Evolutionary conservation across 2,329 filamentous ascomycete species (phyloP).

Genomic region (Penicillium sp.): DNA sequence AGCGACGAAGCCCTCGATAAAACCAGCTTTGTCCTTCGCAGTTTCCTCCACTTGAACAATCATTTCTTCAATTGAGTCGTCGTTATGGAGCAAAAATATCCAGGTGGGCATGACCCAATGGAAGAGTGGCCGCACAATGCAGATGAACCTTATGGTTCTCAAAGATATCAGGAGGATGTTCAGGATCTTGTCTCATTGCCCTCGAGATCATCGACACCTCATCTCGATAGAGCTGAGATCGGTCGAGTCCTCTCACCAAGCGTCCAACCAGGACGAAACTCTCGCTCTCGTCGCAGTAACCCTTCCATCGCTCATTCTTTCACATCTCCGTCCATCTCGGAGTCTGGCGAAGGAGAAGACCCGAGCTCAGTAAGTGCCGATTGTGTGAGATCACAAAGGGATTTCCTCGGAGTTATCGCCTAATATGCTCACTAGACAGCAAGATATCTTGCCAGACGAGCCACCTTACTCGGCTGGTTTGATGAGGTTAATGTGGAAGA

Average conservation of each 20-base stretch:
- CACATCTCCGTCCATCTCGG: slow-evolving; percentile 3
- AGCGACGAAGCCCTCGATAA: no score
- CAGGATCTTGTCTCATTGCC: background rate
- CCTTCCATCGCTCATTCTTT: slow-evolving; percentile 5
- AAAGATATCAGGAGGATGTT: no score
- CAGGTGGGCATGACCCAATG: background rate
- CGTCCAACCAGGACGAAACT: background rate
- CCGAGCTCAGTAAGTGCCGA: slow-evolving; percentile 3
- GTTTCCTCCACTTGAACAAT: no score
- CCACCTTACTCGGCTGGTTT: slow-evolving; percentile 7
- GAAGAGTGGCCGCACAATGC: background rate
- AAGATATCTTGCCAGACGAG: slow-evolving; percentile 5
- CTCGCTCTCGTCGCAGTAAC: background rate
- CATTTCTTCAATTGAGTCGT: no score
- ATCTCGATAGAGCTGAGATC: slow-evolving; percentile 3
- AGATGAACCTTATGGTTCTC: background rate
- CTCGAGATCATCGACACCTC: slow-evolving; percentile 4
- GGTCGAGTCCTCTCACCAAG: slow-evolving; percentile 5
- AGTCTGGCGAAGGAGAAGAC: slow-evolving; percentile 4
- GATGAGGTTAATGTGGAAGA: background rate
- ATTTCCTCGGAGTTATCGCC: background rate
- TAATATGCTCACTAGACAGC: background rate
- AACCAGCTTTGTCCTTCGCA: no score
- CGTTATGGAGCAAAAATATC: background rate
- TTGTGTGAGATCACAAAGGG: background rate